A percentile compares a stretch with the other conserved stretches of the same genome.
These are phyloP conservation scores for Fusarium sp. DNA, from an alignment of 2,329 filamentous ascomycete species.

Conservation along the genomic window DNA sequence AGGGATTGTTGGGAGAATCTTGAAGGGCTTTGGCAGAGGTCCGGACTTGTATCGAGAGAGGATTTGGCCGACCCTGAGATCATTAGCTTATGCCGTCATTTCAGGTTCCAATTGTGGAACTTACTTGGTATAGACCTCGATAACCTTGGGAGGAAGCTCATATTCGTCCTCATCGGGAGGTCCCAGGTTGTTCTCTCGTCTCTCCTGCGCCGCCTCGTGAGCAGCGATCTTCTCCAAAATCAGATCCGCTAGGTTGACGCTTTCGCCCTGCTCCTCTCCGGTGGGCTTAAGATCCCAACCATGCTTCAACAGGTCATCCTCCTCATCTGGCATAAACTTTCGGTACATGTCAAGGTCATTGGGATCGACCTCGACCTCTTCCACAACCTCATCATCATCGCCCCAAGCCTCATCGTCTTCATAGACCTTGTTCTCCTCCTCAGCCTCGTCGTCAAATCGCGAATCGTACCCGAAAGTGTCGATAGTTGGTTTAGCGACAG, in stretches of 20 bases:
- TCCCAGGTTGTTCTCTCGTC: conserved; percentile 57
- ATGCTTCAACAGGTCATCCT: conserved; percentile 79
- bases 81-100: conserved; percentile 22
- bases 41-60: conserved; percentile 94
- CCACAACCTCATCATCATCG: conserved; percentile 79
- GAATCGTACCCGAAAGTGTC: conserved; percentile 83
- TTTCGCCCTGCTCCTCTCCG: conserved; percentile 61
- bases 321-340: conserved; percentile 83
- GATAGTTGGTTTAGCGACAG: conserved; percentile 57
- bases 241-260: conserved; percentile 88
- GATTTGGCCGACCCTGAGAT: conserved; percentile 80
- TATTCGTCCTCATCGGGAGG: conserved; percentile 83
- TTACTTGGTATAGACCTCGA: conserved; percentile 93
- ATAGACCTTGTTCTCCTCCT: conserved; percentile 57
- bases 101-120: conserved; percentile 32
- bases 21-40: conserved; percentile 97
- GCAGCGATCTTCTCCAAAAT: conserved; percentile 95
- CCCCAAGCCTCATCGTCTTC: conserved; percentile 78
- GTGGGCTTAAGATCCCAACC: conserved; percentile 65
- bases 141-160: conserved; percentile 88
- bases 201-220: conserved; percentile 78
- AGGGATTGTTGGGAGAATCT: conserved; percentile 91
- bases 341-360: conserved; percentile 91
- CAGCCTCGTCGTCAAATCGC: conserved; percentile 71
- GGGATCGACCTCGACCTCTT: conserved; percentile 86